Base-by-base conservation (phyloP, 192 early-diverging fungal genomes). In the Rhizoclosmatium sp. region DNA sequence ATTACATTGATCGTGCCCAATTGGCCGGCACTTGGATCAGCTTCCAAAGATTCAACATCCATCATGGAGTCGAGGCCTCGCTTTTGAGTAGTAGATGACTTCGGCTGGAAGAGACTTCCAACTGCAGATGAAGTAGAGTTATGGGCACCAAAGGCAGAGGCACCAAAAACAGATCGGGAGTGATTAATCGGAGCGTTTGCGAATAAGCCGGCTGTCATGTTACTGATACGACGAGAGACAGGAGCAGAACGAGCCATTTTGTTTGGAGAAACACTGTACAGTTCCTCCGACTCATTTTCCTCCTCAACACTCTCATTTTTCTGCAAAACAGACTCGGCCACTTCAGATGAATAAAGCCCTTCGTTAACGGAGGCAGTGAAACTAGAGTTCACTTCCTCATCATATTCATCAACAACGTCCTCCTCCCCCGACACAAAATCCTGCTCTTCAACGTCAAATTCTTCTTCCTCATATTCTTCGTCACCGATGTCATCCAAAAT, bases 331-430 rank as follows among this genome's bases (percentile, higher is more conserved):
- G 39, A 64, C 51, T 61, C 51, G 64, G 31, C 58, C 21, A 12
- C 60, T 21, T 62, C 60, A 7, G 7, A 7, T 19, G 39, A 62
- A 54, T 54, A 54, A 12, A 16, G 51, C 23, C 39, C 60, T 40
- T 62, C 14, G 23, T 4, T 23, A 21, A 7, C 23, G 21, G 60
- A 59, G 14, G 58, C 44, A 40, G 78, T 31, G 47, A 14, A 67
- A 31, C 31, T 31, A 31, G 31, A 31, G 31, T 31, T 31, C 45
- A 45, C 75, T 65, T 78, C 76, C 59, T 62, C 60, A 19, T 62
- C 66, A 45, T 81, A 58, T 82, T 87, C 59, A 76, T 87, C 47
- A 75, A 77, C 59, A 85, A 51, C 65, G 45, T 79, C 76, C 31
- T 81, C 80, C 23, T 65, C 51, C 51, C 51, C 51, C 51, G 51